Evolutionary conservation across 164 flowering plant species (phyloP), one percentile per base, ranked within the genome.

Genomic region (Vitis labrusca): DNA sequence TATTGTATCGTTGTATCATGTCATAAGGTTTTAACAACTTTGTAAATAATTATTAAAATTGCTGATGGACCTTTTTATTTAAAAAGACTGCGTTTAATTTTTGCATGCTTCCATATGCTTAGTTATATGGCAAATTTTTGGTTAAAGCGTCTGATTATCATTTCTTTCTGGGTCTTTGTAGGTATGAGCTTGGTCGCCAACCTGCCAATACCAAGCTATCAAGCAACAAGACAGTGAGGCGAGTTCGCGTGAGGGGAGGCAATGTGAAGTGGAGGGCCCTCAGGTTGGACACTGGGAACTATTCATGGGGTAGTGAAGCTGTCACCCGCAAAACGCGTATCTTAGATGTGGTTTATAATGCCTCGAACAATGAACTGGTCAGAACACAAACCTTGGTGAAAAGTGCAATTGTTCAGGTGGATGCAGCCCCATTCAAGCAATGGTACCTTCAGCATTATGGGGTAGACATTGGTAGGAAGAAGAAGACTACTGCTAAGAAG

Each of bases 401-500:
- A 55, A 68, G 78, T 65, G 78, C 81, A 12, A 78, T 78, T 57
- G 73, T 74, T 68, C 81, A 78, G 73, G 81, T 78, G 49, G 81
- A 78, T 78, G 81, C 78, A 11, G 81, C 81, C 3, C 78, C 81
- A 2, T 78, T 78, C 61, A 78, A 74, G 76, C 81, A 78, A 50
- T 78, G 78, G 81, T 78, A 78, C 54, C 81, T 73, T 29, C 80
- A 77, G 68, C 80, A 77, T 56, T 77, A 77, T 63, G 80, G 80
- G 13, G 74, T 77, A 59, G 81, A 78, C 14, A 61, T 78, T 69
- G 81, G 81, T 49, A 67, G 78, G 59, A 78, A 78, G 78, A 78
- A 78, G 76, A 78, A 78, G 62, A 9, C 64, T 29, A 47, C 61
- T n/a, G 44, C 75, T 13, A 74, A 71, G 76, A 78, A 78, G 60